Conservation (phyloP, 768 basidiomycete species). For the Amanita pseudoporphyria region DNA sequence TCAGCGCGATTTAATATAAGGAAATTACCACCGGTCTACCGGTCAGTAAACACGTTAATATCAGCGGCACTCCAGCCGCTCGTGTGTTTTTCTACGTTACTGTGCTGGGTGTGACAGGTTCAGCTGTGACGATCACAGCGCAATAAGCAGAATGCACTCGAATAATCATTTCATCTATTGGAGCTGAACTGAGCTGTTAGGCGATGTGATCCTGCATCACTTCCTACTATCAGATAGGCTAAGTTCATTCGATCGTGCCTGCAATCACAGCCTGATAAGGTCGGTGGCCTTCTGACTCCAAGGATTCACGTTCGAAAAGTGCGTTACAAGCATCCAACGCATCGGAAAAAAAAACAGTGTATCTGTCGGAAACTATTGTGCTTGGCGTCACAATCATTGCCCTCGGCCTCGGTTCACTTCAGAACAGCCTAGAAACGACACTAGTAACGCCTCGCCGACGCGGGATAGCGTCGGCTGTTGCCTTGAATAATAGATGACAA, state of each 20-base stretch:
- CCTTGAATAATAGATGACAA: not conserved
- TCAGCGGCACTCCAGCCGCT: not conserved
- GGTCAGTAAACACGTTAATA: not conserved
- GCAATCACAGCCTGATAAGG: not conserved
- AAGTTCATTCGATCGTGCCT: slow-evolving; percentile 2
- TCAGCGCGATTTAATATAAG: not conserved
- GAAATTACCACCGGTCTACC: not conserved
- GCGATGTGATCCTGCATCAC: slow-evolving; percentile 6
- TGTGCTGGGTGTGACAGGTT: not conserved
- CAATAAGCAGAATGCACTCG: not conserved
- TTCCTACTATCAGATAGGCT: not conserved
- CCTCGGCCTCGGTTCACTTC: not conserved
- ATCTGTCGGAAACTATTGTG: not conserved
- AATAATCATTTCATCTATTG: too few species aligned
- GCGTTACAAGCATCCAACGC: not conserved
- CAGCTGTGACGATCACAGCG: not conserved
- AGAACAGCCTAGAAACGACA: not conserved
- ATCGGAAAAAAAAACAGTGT: not conserved
- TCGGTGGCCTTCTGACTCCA: not conserved
- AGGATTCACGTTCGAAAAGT: not conserved
- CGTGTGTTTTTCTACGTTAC: too few species aligned
- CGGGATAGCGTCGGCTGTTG: not conserved
- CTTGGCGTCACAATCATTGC: not conserved
- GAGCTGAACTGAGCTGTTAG: not conserved
- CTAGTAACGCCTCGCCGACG: not conserved